Conservation (phyloP, 2,329 filamentous ascomycete genomes). For the Nigrospora oryzae region DNA sequence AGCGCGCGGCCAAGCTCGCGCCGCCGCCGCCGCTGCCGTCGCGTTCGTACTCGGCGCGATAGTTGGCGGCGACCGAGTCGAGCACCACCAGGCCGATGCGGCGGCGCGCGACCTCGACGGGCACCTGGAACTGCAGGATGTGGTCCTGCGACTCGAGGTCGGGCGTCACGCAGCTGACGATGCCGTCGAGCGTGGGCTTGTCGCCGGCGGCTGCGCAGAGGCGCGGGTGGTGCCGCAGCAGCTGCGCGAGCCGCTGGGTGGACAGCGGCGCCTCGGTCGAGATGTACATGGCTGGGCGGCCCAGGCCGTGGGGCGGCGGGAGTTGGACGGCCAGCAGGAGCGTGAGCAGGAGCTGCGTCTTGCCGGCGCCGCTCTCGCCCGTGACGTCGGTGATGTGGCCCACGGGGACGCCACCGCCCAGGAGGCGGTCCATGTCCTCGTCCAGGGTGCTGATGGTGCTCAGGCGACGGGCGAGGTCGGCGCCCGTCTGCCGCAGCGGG, state of each 20-base stretch:
- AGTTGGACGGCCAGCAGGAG: conserved; percentile 82
- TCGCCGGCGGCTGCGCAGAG: conserved; percentile 30
- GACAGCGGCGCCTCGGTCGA: conserved; percentile 84
- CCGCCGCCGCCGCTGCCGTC: conserved; percentile 30
- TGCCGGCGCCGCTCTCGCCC: conserved; percentile 88
- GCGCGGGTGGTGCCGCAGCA: conserved; percentile 59
- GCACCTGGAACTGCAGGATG: conserved; percentile 86
- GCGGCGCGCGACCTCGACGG: conserved; percentile 69
- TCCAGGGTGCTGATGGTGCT: conserved; percentile 74
- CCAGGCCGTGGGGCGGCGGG: conserved; percentile 60
- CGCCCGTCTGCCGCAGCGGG: conserved; percentile 22
- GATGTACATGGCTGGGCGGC: conserved; percentile 77
- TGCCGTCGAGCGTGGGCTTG: conserved; percentile 59
- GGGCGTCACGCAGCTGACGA: conserved; percentile 74
- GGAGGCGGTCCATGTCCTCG: conserved; percentile 54
- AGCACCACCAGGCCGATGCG: conserved; percentile 75
- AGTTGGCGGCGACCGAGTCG: conserved; percentile 93
- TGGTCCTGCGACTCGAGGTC: conserved; percentile 94
- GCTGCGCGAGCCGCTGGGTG: conserved; percentile 72
- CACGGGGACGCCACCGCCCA: conserved; percentile 73
- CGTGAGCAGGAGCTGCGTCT: conserved; percentile 86
- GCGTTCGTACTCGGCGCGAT: conserved; percentile 79
- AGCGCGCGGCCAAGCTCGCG: conserved; percentile 64
- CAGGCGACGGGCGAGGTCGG: conserved; percentile 31
- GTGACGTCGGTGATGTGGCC: conserved; percentile 83